Conservation (phyloP, 148 eudicot genomes). For the Heliosperma pusillum region DNA sequence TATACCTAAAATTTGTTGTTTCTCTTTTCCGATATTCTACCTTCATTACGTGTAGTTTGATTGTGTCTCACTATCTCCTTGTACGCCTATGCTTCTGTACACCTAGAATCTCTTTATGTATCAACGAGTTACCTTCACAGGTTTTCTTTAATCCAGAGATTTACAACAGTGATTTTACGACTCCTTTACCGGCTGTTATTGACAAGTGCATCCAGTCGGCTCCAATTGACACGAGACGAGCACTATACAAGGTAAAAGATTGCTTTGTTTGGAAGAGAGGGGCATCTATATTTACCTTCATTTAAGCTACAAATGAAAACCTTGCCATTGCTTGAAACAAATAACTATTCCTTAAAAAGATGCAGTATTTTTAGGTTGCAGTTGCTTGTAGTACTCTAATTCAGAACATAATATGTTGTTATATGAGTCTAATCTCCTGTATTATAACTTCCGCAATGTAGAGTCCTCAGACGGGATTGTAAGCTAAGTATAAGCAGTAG, state of each 20-base stretch:
- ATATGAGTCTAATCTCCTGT: neutral
- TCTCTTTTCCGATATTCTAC: too few species aligned
- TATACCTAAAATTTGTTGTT: too few species aligned
- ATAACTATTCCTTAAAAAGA: neutral
- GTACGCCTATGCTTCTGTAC: too few species aligned
- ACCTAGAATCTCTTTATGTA: neutral
- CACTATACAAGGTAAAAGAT: conserved; percentile 74
- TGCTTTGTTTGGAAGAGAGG: neutral
- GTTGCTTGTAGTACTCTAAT: neutral
- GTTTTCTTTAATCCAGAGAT: conserved; percentile 94
- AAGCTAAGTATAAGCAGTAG: too few species aligned
- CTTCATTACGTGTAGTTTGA: too few species aligned
- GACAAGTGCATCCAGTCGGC: conserved; percentile 97
- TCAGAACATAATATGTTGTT: neutral
- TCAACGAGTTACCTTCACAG: conserved; percentile 35
- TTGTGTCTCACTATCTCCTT: too few species aligned
- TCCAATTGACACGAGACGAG: conserved; percentile 97
- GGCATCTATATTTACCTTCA: neutral
- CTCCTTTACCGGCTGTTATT: conserved; percentile 82
- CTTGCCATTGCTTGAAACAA: neutral
- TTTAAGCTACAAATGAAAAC: neutral
- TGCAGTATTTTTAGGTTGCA: neutral
- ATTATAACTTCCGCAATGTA: too few species aligned
- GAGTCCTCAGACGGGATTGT: too few species aligned
- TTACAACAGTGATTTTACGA: conserved; percentile 61